These are phyloP conservation scores for Pleurotus cornucopiae DNA, from an alignment of 768 basidiomycete species.

Conservation along the genomic window DNA sequence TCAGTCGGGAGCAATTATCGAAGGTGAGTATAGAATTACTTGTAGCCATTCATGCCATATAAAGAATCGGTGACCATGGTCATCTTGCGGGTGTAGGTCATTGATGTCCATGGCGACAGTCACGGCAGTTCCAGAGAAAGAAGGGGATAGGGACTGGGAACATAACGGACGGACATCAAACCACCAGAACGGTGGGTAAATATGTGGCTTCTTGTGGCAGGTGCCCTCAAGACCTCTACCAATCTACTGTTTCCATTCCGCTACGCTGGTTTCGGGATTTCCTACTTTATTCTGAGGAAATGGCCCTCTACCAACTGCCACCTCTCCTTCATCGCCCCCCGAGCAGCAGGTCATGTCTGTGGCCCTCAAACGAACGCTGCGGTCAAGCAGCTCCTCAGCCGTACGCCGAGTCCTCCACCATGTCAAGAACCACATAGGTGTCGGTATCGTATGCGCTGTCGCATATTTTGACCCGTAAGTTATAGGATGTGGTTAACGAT, in stretches of 20 bases:
- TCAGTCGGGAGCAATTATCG: constrained; percentile 6
- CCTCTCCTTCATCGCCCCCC: not conserved
- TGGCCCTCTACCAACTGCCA: not conserved
- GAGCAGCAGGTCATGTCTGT: not conserved
- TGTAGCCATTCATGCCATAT: constrained; percentile 92
- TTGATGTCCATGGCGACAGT: constrained; percentile 35
- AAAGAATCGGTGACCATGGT: constrained; percentile 79
- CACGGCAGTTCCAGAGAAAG: constrained; percentile 10
- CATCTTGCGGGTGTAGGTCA: constrained; percentile 77
- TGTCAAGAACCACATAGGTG: constrained; percentile 47
- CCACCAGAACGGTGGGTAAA: constrained; percentile 4
- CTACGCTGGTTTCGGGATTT: constrained; percentile 7
- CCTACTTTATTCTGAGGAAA: not conserved
- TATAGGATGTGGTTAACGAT: too few species aligned
- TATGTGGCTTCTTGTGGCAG: constrained; percentile 4
- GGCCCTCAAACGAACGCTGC: not conserved
- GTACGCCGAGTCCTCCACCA: constrained; percentile 17
- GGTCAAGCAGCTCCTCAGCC: not conserved
- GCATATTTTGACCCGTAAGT: constrained; percentile 72
- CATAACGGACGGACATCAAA: constrained; percentile 4
- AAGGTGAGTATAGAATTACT: constrained; percentile 27
- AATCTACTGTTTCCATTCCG: constrained; percentile 9
- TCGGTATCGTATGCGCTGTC: constrained; percentile 68
- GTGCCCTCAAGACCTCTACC: constrained; percentile 3
- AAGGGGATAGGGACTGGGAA: constrained; percentile 10